Evolutionary conservation across 108 stramenopile species (phyloP).

Genomic region (Chaetoceros muelleri): DNA sequence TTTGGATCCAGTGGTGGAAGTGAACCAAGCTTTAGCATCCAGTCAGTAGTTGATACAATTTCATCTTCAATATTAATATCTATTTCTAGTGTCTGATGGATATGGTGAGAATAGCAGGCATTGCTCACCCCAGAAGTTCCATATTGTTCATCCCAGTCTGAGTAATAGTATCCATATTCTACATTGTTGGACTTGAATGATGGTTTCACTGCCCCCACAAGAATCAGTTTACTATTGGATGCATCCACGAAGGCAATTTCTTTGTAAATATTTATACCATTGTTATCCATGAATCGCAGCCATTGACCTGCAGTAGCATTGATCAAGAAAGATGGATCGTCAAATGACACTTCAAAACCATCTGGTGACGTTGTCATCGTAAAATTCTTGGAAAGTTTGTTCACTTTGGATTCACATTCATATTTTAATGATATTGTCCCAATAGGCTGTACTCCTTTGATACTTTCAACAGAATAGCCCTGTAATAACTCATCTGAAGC

Average conservation of each 20-base stretch:
- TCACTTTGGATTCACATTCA: conserved; percentile 47
- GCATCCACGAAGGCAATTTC: conserved; percentile 22
- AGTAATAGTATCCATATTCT: conserved; percentile 61
- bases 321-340: conserved; percentile 11
- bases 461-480: conserved; percentile 13
- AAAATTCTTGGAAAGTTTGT: conserved; percentile 5
- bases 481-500: conserved; percentile 6
- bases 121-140: conserved; percentile 44
- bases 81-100: conserved; percentile 27
- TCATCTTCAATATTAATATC: conserved; percentile 14
- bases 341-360: conserved; percentile 27
- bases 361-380: conserved; percentile 21
- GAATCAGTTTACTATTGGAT: neutral
- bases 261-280: conserved; percentile 27
- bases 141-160: conserved; percentile 38
- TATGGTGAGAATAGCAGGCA: conserved; percentile 22
- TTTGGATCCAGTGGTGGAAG: conserved; percentile 24
- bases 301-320: conserved; percentile 14
- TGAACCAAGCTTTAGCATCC: conserved; percentile 34
- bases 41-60: conserved; percentile 18
- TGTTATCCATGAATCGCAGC: conserved; percentile 29
- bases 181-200: conserved; percentile 27
- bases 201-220: conserved; percentile 10
- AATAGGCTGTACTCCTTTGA: conserved; percentile 56
- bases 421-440: conserved; percentile 56